Base-by-base conservation (phyloP, 2,329 filamentous ascomycete species). In the Fusarium praegraminearum region DNA sequence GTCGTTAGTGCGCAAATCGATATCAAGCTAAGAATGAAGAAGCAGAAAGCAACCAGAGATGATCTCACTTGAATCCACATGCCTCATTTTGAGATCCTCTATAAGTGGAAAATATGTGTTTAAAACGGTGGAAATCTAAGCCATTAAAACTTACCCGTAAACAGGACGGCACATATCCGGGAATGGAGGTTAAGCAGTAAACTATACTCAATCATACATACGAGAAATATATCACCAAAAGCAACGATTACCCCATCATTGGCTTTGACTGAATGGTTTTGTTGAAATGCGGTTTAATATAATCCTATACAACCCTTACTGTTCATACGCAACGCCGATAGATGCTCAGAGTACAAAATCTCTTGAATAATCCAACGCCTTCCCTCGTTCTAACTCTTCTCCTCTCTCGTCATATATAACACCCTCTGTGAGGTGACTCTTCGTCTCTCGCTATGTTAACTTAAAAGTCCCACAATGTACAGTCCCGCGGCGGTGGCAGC, bases 401-500 rank as follows among this genome's bases (percentile, higher is more conserved):
- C 45, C 54, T 46, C 47, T 41, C 24, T 41, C 44, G n/a, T 24
- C 78, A 95, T 92, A 81, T 94, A 94, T 92, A 92, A 81, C 91
- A 92, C 46, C 35, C 32, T 35, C 20, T 28, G 22, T 24, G 30
- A 53, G 15, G 30, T 16, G 20, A 35, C 33, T n/a, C 24, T 22
- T 41, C 40, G 16, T 41, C 24, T 28, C 49, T 22, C 6, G 3
- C 18, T 18, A 10, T 41, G 20, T 33, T 18, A 20, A 12, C 35
- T 74, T 78, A 94, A 73, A 95, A 90, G 76, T 93, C 88, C 87
- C 91, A 95, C 30, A 82, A 79, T 70, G 89, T 90, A 84, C 90
- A 95, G 75, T 95, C 93, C 65, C 89, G 85, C 79, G 90, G 90
- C 0, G 94, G 94, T 22, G 94, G 93, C 46, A 93, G 81, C 72